phyloP scores from a whole-genome alignment of 2,329 filamentous ascomycete genomes.

The Curvularia hawaiiensis region DNA sequence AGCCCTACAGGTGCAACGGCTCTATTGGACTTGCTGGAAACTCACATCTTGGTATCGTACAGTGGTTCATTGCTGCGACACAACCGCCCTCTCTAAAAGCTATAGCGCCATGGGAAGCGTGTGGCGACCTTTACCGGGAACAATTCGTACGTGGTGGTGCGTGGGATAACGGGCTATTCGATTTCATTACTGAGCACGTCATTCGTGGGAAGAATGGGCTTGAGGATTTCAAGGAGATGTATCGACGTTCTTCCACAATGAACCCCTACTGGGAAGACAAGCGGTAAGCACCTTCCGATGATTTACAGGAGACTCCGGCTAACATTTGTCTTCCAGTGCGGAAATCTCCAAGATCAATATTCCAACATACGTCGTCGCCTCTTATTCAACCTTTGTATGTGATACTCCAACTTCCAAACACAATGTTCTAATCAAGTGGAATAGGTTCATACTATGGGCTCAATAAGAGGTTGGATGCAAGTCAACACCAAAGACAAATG shows the following conservation, averaged over 20 bases:
- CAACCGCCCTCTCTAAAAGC: slow-evolving; percentile 50
- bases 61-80: slow-evolving; percentile 51
- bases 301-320: not conserved
- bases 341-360: slow-evolving; percentile 21
- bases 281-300: not conserved
- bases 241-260: slow-evolving; percentile 15
- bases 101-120: slow-evolving; percentile 56
- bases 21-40: slow-evolving; percentile 47
- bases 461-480: slow-evolving; percentile 21
- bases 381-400: slow-evolving; percentile 16
- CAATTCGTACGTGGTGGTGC: slow-evolving; percentile 20
- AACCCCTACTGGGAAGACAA: slow-evolving; percentile 24
- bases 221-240: slow-evolving; percentile 19
- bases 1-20: slow-evolving; percentile 38
- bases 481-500: slow-evolving; percentile 19
- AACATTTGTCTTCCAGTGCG: not conserved
- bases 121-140: slow-evolving; percentile 30
- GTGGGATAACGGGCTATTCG: slow-evolving; percentile 9
- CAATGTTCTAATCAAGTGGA: no score
- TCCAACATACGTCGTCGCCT: slow-evolving; percentile 21
- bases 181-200: slow-evolving; percentile 14
- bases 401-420: not conserved
- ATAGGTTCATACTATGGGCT: slow-evolving; percentile 22
- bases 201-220: slow-evolving; percentile 31
- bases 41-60: slow-evolving; percentile 48